A percentile compares a stretch with the other conserved stretches of the same genome.
phyloP scores from a whole-genome alignment of 441 rosid genomes.

The Erodium texanum region DNA sequence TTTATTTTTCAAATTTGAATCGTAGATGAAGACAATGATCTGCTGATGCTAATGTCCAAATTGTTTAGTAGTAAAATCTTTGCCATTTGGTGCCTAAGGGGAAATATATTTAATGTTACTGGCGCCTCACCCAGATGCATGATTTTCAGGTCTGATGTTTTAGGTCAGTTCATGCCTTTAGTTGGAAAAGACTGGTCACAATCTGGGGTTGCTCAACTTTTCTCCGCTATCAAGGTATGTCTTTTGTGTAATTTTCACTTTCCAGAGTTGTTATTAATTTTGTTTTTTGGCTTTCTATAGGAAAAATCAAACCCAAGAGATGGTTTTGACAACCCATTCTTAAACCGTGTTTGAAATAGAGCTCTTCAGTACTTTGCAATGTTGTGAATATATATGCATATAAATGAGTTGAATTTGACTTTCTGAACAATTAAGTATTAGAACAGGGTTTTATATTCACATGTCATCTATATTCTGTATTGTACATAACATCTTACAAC shows the following conservation, averaged over 20 bases:
- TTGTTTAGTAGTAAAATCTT: neutral
- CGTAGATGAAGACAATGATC: neutral
- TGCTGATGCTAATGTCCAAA: neutral
- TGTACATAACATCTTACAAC: too few species aligned
- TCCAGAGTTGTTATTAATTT: neutral
- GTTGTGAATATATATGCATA: neutral
- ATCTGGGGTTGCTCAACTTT: slow-evolving; percentile 82
- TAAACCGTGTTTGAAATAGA: neutral
- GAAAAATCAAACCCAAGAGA: neutral
- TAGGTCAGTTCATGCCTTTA: slow-evolving; percentile 95
- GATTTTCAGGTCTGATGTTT: slow-evolving; percentile 70
- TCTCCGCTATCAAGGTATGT: slow-evolving; percentile 73
- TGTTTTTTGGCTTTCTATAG: too few species aligned
- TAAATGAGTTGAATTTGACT: too few species aligned
- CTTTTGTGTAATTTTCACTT: slow-evolving; percentile 9
- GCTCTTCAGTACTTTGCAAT: neutral
- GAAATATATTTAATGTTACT: neutral
- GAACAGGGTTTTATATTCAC: too few species aligned
- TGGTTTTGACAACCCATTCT: neutral
- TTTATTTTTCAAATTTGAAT: neutral
- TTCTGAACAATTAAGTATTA: too few species aligned
- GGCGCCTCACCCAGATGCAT: slow-evolving; percentile 18
- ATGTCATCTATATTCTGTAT: too few species aligned
- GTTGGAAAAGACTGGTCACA: slow-evolving; percentile 96
- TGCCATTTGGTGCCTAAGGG: neutral